Evolutionary conservation across 179 eudicot species (phyloP).

Genomic region (Beta lomatogona): DNA sequence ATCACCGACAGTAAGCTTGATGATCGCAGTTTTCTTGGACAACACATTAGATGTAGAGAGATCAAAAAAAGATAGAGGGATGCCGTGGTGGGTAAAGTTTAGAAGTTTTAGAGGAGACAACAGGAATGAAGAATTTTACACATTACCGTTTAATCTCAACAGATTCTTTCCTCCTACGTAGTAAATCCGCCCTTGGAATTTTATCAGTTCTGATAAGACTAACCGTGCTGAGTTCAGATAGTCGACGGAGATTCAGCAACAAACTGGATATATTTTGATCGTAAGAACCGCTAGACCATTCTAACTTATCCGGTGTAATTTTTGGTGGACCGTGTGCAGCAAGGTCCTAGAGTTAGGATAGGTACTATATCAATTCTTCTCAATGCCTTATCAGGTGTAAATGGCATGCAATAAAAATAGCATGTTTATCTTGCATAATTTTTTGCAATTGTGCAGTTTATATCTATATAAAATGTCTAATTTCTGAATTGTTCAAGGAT

Average conservation of each 20-base stretch:
- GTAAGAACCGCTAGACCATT: neutral
- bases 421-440: conserved; percentile 6
- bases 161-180: conserved; percentile 97
- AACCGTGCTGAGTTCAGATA: conserved; percentile 17
- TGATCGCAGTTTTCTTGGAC: conserved; percentile 87
- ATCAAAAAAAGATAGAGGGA: conserved; percentile 92
- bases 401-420: conserved; percentile 27
- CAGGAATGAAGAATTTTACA: conserved; percentile 95
- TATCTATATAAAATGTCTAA: conserved; percentile 1
- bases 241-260: conserved; percentile 15
- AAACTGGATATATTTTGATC: conserved; percentile 29
- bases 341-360: conserved; percentile 34
- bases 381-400: conserved; percentile 21
- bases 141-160: conserved; percentile 94
- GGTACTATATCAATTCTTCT: conserved; percentile 30
- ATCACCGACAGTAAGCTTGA: conserved; percentile 80
- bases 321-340: conserved; percentile 40
- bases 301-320: conserved; percentile 8
- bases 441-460: conserved; percentile 28
- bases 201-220: conserved; percentile 23
- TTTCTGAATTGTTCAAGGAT: conserved; percentile 3
- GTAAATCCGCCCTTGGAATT: neutral
- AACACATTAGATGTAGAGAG: conserved; percentile 91
- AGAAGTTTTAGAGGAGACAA: conserved; percentile 92
- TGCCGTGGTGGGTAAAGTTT: conserved; percentile 99